phyloP scores from a whole-genome alignment of 2,329 filamentous ascomycete genomes.

The Coleophoma eucalyptorum region DNA sequence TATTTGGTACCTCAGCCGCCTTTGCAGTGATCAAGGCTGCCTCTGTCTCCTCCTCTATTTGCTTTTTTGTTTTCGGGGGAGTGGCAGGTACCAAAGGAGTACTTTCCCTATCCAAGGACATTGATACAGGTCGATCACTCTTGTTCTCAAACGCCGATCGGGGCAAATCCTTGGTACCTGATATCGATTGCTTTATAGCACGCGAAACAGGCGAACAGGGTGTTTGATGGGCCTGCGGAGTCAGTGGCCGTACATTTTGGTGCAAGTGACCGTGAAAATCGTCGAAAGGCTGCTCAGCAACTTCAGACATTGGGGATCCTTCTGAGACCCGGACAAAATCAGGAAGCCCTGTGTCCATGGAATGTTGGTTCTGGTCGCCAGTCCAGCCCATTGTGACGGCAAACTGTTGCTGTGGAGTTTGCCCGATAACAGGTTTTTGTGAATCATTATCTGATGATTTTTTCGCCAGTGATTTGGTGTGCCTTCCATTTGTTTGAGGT shows the following conservation, averaged over 20 bases:
- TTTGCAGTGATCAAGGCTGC: constrained; percentile 8
- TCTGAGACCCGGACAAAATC: neutral
- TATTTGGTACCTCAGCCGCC: constrained; percentile 9
- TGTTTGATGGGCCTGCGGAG: neutral
- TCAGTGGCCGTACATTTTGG: neutral
- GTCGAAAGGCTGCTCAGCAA: neutral
- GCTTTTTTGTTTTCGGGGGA: neutral
- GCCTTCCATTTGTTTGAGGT: too few relatives aligned
- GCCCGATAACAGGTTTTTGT: too few relatives aligned
- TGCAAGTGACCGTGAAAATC: neutral
- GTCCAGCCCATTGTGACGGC: too few relatives aligned
- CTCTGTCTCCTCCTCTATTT: neutral
- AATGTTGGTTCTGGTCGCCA: too few relatives aligned
- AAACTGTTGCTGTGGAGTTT: too few relatives aligned
- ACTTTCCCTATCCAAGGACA: neutral
- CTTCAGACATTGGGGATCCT: neutral
- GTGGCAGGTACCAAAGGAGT: neutral
- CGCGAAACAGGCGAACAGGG: neutral
- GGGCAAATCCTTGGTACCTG: neutral
- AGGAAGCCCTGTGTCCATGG: neutral
- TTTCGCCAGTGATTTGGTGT: too few relatives aligned
- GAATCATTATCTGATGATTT: too few relatives aligned
- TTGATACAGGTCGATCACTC: neutral
- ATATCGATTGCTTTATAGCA: neutral
- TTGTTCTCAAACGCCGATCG: neutral